phyloP scores from a whole-genome alignment of 1,284 basidiomycete genomes.

The Papiliotrema terrestris region DNA sequence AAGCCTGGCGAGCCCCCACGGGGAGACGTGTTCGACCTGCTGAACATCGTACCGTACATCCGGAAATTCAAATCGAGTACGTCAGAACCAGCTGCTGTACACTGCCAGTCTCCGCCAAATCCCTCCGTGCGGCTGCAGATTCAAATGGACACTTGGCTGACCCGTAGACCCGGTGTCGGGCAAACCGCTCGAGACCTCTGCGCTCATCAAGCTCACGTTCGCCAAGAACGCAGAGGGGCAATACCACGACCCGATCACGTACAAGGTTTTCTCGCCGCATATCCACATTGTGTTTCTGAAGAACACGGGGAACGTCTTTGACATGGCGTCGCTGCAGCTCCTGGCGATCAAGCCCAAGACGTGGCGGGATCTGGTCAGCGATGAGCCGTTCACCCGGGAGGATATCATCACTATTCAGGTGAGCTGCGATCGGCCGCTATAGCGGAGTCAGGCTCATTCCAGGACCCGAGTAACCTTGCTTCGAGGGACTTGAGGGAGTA shows the following conservation, averaged over 20 bases:
- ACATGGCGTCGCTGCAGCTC: constrained; percentile 51
- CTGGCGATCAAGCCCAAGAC: constrained; percentile 67
- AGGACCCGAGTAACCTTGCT: constrained; percentile 48
- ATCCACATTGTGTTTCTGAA: constrained; percentile 87
- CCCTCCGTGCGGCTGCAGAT: too few species aligned
- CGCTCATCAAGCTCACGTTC: constrained; percentile 87
- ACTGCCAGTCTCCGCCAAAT: too few species aligned
- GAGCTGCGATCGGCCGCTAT: neutral
- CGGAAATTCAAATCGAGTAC: constrained; percentile 62
- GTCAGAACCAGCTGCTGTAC: constrained; percentile 32
- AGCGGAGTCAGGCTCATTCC: neutral
- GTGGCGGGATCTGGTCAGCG: constrained; percentile 78
- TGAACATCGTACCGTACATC: constrained; percentile 89
- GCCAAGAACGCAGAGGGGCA: constrained; percentile 65
- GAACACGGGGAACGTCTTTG: constrained; percentile 61
- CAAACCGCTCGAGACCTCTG: constrained; percentile 67
- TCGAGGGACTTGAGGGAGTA: constrained; percentile 47
- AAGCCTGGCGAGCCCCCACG: constrained; percentile 39
- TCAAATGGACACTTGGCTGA: constrained; percentile 53
- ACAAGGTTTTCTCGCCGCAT: constrained; percentile 87
- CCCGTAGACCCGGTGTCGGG: constrained; percentile 84
- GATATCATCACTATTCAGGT: constrained; percentile 90
- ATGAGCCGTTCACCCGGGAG: constrained; percentile 78
- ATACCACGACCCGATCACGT: constrained; percentile 85
- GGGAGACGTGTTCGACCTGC: constrained; percentile 65